phyloP scores from a whole-genome alignment of 2,329 filamentous ascomycete species.

The Talaromyces marneffei region DNA sequence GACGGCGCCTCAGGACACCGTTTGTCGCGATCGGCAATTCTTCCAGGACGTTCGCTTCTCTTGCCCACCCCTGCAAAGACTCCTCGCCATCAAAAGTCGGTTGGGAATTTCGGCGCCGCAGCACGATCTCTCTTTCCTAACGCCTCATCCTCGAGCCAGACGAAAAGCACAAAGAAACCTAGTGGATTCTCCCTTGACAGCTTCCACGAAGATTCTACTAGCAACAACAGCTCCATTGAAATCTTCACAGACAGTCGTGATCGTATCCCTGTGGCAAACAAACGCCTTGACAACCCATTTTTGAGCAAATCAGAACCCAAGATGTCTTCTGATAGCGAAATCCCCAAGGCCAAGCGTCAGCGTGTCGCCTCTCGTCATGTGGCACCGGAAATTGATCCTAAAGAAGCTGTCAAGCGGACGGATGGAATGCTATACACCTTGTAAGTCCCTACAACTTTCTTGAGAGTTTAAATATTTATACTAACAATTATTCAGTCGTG shows the following conservation, averaged over 20 bases:
- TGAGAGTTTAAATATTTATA: neutral
- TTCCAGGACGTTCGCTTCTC: conserved; percentile 34
- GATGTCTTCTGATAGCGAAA: conserved; percentile 20
- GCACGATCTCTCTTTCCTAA: conserved; percentile 51
- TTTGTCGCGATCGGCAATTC: conserved; percentile 25
- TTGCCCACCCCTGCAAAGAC: conserved; percentile 59
- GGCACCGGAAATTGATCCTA: conserved; percentile 42
- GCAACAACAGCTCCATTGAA: conserved; percentile 41
- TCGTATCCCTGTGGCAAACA: conserved; percentile 50
- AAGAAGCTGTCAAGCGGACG: conserved; percentile 47
- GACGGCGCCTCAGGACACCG: conserved; percentile 21
- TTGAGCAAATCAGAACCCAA: conserved; percentile 34
- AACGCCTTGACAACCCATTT: conserved; percentile 53
- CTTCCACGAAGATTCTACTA: conserved; percentile 30
- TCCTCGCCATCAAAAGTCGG: conserved; percentile 49
- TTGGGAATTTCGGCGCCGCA: conserved; percentile 40
- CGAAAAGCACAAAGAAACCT: conserved; percentile 43
- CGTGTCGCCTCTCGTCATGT: conserved; percentile 25
- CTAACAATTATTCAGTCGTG: conserved; percentile 43
- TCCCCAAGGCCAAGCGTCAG: conserved; percentile 32
- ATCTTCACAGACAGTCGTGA: conserved; percentile 62
- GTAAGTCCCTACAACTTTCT: conserved; percentile 41
- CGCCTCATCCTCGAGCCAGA: conserved; percentile 42
- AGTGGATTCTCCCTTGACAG: conserved; percentile 42
- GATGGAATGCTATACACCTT: conserved; percentile 58